Evolutionary conservation across 768 basidiomycete species (phyloP), one percentile per base, ranked within the genome.

Genomic region (Kwoniella botswanensis): DNA sequence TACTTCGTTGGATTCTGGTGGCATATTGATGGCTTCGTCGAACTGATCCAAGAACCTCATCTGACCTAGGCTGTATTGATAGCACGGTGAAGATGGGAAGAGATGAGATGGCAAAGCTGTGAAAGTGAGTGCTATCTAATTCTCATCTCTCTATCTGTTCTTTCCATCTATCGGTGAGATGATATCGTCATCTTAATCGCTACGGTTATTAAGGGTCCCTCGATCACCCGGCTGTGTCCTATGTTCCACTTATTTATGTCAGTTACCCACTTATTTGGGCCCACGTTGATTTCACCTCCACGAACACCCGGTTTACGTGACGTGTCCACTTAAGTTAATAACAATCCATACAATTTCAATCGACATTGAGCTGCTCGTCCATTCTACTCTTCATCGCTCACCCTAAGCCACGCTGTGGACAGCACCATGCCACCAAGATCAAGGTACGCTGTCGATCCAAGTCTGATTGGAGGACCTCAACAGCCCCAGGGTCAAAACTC

Each of bases 381-480:
- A 13, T 22, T 57, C 5, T 4, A 12, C 11, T 41, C 26, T 17
- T 59, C 29, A n/a, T 59, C 18, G 58, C 58, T 59, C 29, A 54
- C 53, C 35, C 42, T 43, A 17, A n/a, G 1, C 22, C 21, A 3
- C 3, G 15, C 50, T 41, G 53, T 2, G 15, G 21, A 1, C 53
- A 21, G n/a, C 50, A 56, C 1, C 35, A 81, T 81, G 80, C 78
- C 80, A 41, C 80, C 80, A 1, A 57, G 80, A 41, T 81, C 80
- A 17, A 65, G 81, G 44, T 80, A 82, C 65, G 81, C 79, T 4
- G 81, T 82, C 3, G 81, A 82, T 43, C 81, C 81, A 41, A 78
- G 79, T 67, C 62, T 80, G 41, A 70, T 71, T 35, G 35, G 35
- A 46, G 64, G 59, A 29, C 67, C 60, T 22, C 4, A 57, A 46